Evolutionary conservation across 208 protist species (phyloP), one percentile per base, ranked within the genome.

Genomic region (Sergeia podlipaevii): DNA sequence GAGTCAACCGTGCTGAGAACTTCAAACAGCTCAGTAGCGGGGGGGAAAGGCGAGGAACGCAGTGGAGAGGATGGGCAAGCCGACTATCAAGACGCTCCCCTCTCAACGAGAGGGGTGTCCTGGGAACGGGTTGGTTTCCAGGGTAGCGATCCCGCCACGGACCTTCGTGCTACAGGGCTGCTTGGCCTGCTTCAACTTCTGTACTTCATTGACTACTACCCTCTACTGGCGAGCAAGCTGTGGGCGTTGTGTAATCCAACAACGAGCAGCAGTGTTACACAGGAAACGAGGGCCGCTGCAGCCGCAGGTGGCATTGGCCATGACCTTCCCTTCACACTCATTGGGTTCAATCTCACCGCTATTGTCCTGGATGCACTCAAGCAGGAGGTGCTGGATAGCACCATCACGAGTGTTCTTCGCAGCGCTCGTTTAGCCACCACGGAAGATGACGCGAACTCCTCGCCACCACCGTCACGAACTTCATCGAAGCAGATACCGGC

Each of bases 121-220:
- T 93, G 86, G 82, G 80, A 93, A 52, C 42, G 30, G 1, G 63
- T 93, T 11, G 86, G 86, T 2, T 93, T 93, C 52, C 86, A 93
- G 45, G 86, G 86, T 18, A 54, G 41, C 34, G 77, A 93, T 51
- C 86, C 86, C 10, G 78, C 79, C 3, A 93, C 86, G 6, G 86
- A 93, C 41, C 65, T 90, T 26, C 86, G 86, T 18, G 76, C 70
- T 17, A 86, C 80, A 5, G 86, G 86, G 29, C 33, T 93, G 17
- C 56, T 88, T 13, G 81, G 79, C 15, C 66, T 90, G n/a, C 51
- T 93, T 4, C 72, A 85, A 55, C 17, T 78, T 21, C 57, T 90
- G 7, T 93, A 85, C 62, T 36, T 93, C 8, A 18, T 89, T 47
- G 74, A 85, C 44, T 79, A 85, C 69, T 88, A 89, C 57, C 71